These are phyloP conservation scores for Monilinia fructicola DNA, from an alignment of 2,329 filamentous ascomycete species.

Conservation along the genomic window DNA sequence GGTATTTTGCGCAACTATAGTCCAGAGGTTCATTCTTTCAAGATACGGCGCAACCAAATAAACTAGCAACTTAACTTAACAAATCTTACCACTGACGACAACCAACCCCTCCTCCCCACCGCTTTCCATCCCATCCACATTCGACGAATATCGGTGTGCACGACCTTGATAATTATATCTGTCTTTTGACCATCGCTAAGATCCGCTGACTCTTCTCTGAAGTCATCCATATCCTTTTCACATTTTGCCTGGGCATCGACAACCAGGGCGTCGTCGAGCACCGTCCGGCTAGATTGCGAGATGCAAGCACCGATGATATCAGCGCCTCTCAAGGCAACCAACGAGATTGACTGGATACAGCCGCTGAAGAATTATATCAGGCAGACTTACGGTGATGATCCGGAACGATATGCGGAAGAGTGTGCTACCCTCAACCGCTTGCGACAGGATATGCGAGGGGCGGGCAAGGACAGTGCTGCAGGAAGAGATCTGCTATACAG, in stretches of 20 bases:
- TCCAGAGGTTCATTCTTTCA: slow-evolving; percentile 16
- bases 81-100: slow-evolving; percentile 18
- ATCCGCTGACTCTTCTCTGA: neutral
- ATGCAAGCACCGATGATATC: slow-evolving; percentile 95
- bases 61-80: slow-evolving; percentile 19
- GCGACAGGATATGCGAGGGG: slow-evolving; percentile 97
- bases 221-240: neutral
- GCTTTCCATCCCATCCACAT: slow-evolving; percentile 13
- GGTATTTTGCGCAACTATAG: slow-evolving; percentile 23
- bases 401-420: slow-evolving; percentile 93
- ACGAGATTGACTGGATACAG: slow-evolving; percentile 96
- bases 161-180: slow-evolving; percentile 1
- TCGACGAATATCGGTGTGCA: slow-evolving; percentile 13
- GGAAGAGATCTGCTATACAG: slow-evolving; percentile 91
- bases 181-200: neutral
- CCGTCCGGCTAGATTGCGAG: slow-evolving; percentile 20
- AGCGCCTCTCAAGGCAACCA: slow-evolving; percentile 87
- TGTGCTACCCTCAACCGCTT: slow-evolving; percentile 91
- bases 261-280: slow-evolving; percentile 19
- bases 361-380: slow-evolving; percentile 93
- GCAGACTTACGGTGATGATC: slow-evolving; percentile 92
- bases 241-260: slow-evolving; percentile 17
- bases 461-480: slow-evolving; percentile 92
- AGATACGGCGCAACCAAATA: slow-evolving; percentile 22
- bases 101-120: slow-evolving; percentile 24